Conservation (phyloP, 228 moss, liverwort and hornwort species). For the Sphagnum magellanicum region DNA sequence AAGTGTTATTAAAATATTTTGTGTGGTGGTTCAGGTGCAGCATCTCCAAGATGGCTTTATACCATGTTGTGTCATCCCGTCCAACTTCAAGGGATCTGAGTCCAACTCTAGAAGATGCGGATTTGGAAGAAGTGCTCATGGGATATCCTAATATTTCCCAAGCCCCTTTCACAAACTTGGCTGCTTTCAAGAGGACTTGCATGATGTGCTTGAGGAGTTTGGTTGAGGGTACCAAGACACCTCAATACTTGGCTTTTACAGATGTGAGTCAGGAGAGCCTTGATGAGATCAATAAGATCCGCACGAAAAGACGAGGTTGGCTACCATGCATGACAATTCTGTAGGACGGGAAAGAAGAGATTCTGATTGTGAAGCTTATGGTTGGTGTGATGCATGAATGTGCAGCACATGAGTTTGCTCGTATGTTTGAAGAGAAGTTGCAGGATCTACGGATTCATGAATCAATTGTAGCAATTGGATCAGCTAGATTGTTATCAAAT, state of each 20-base stretch:
- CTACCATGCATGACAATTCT: not conserved
- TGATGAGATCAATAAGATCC: not conserved
- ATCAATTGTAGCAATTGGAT: not conserved
- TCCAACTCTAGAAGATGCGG: not conserved
- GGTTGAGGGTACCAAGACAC: not conserved
- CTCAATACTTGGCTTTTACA: not conserved
- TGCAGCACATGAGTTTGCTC: not conserved
- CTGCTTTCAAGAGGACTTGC: not conserved
- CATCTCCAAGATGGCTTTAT: not conserved
- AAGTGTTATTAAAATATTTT: not conserved
- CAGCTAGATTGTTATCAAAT: not conserved
- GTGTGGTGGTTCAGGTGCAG: not conserved
- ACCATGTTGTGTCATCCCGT: not conserved
- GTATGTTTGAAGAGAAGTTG: not conserved
- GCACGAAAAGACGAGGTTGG: not conserved
- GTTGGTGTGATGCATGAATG: not conserved
- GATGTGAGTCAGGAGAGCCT: not conserved
- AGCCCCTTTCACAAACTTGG: not conserved
- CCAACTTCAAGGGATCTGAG: not conserved
- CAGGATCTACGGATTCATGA: not conserved
- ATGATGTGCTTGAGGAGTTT: not conserved
- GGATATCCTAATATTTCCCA: not conserved
- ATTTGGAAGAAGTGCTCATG: not conserved
- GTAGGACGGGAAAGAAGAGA: not conserved
- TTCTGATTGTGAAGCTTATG: not conserved